Evolutionary conservation across 371 early-diverging fungal species (phyloP), one percentile per base, ranked within the genome.

Genomic region (Mucor velutinosus): DNA sequence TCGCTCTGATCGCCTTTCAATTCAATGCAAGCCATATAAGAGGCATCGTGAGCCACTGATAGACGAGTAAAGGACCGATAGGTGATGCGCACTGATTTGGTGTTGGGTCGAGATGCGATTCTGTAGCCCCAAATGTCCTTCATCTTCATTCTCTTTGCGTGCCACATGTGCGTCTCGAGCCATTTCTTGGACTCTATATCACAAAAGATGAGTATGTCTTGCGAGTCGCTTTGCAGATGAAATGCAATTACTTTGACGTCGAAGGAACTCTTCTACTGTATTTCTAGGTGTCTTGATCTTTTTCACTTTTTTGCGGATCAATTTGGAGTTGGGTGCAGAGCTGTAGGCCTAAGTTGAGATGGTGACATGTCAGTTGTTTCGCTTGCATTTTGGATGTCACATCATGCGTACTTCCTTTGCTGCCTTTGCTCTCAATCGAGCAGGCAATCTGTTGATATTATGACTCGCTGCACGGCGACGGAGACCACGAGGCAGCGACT

Each of bases 91-190:
- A 87, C 84, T 60, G 92, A 89, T 76, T 97, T 95, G 55, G 91
- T 92, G 74, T 93, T 97, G 8, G 96, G 94, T 49, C 89, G 86
- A n/a, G 87, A 83, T 11, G 94, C 87, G 58, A 94, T 72, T 64
- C 88, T 82, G 73, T 89, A 91, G 0, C 96, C 96, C 97, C 96
- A 97, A n/a, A 87, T 71, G 60, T 94, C 87, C 25, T 60, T 74
- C 98, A 98, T 97, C 58, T 95, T 91, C 92, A 97, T 94, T 58
- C 99, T 86, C 74, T 98, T 98, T 8, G 97, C 91, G 69, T 98
- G 97, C 98, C 98, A 98, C 35, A 98, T 86, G 78, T 98, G 99
- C n/a, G 98, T 98, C 75, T 97, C 97, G 30, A 98, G 75, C 99
- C 98, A 98, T 30, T 87, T 82, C n/a, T 90, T 90, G 2, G 84